A percentile compares a stretch with the other conserved stretches of the same genome.
Evolutionary conservation across 208 protist genomes (phyloP).

Genomic region (Wallacemonas sp.): DNA sequence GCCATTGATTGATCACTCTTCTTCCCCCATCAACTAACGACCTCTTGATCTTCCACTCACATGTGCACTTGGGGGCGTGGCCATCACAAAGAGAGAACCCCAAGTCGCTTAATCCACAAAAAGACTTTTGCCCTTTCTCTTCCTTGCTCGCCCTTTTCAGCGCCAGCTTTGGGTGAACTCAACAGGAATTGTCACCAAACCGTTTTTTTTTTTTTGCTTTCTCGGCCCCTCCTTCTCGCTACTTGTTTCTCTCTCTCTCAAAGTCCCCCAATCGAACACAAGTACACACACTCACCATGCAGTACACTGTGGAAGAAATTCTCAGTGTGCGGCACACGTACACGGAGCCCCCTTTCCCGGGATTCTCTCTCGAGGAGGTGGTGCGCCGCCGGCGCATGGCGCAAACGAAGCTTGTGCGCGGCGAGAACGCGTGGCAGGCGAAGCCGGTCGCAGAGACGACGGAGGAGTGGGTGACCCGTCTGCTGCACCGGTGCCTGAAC

Average conservation of each 20-base stretch:
- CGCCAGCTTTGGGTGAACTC: neutral
- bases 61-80: no score
- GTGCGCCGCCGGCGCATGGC: constrained; percentile 45
- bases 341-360: constrained; percentile 74
- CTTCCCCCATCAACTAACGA: no score
- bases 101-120: no score
- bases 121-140: neutral
- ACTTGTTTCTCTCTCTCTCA: neutral
- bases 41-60: no score
- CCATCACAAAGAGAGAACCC: neutral
- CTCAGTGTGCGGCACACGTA: constrained; percentile 72
- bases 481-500: constrained; percentile 82
- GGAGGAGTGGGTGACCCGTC: constrained; percentile 79
- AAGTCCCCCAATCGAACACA: constrained; percentile 3
- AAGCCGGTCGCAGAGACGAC: constrained; percentile 67
- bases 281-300: constrained; percentile 26
- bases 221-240: no score
- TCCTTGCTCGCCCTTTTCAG: no score
- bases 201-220: constrained; percentile 7
- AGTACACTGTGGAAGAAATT: constrained; percentile 81
- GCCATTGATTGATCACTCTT: no score
- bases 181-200: constrained; percentile 2
- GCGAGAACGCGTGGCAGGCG: constrained; percentile 77
- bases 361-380: constrained; percentile 86
- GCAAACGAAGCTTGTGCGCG: constrained; percentile 74